Conservation (phyloP, 1,139 yeast species). For the Debaryomycetaceae sp. region DNA sequence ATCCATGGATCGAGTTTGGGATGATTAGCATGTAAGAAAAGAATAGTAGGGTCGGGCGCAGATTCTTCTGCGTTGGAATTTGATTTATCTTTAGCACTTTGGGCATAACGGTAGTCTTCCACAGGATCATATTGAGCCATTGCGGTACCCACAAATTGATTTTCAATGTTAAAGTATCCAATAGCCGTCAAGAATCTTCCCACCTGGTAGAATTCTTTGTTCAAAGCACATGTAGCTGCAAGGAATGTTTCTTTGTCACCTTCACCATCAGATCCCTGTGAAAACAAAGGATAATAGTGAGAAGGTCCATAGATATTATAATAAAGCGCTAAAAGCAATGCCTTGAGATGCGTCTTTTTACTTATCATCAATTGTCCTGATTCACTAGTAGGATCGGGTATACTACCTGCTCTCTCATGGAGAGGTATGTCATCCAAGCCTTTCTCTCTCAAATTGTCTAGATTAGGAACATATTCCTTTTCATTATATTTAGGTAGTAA, state of each 20-base stretch:
- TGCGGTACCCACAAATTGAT: slow-evolving; percentile 56
- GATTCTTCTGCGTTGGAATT: not conserved
- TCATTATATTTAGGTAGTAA: slow-evolving; percentile 33
- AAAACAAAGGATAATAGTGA: slow-evolving; percentile 76
- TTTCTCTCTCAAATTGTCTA: slow-evolving; percentile 6
- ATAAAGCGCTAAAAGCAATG: slow-evolving; percentile 65
- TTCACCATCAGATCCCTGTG: slow-evolving; percentile 85
- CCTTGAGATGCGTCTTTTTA: slow-evolving; percentile 61
- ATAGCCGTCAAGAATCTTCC: slow-evolving; percentile 51
- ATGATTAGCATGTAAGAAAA: slow-evolving; percentile 65
- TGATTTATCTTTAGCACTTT: slow-evolving; percentile 5
- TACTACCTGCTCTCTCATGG: slow-evolving; percentile 66
- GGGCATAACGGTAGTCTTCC: slow-evolving; percentile 42
- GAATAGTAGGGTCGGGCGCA: slow-evolving; percentile 28
- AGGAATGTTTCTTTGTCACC: slow-evolving; percentile 90
- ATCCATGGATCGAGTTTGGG: slow-evolving; percentile 63
- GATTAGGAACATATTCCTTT: slow-evolving; percentile 12
- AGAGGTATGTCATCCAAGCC: slow-evolving; percentile 43
- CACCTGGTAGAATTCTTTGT: slow-evolving; percentile 66
- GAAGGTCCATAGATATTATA: slow-evolving; percentile 79
- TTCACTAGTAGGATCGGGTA: slow-evolving; percentile 80
- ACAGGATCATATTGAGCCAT: slow-evolving; percentile 74
- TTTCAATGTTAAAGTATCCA: slow-evolving; percentile 44
- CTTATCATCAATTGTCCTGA: slow-evolving; percentile 77
- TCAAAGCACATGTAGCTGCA: slow-evolving; percentile 70